These are phyloP conservation scores for Neophaeococcomyces aloes DNA, from an alignment of 2,329 filamentous ascomycete species.

Conservation along the genomic window DNA sequence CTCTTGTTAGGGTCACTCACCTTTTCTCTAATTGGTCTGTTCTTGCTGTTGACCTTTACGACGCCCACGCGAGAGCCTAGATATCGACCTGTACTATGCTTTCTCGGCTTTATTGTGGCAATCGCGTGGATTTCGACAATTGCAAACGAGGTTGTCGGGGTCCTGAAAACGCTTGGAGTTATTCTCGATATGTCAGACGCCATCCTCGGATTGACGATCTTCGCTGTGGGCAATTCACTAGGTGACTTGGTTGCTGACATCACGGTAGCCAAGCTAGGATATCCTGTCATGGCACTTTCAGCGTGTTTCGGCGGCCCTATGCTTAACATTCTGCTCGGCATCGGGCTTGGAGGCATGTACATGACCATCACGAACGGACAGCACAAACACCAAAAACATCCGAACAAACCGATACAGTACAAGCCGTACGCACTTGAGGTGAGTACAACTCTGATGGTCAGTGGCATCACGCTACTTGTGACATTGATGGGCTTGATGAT, in stretches of 20 bases:
- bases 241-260: conserved; percentile 92
- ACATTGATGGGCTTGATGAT: conserved; percentile 71
- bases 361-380: conserved; percentile 68
- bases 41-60: conserved; percentile 58
- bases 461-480: conserved; percentile 68
- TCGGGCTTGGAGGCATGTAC: conserved; percentile 81
- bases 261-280: conserved; percentile 84
- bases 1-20: conserved; percentile 57
- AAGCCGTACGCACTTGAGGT: conserved; percentile 75
- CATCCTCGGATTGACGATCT: conserved; percentile 86
- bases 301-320: conserved; percentile 98
- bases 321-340: conserved; percentile 91
- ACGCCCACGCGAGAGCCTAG: conserved; percentile 55
- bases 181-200: conserved; percentile 81
- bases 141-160: conserved; percentile 87
- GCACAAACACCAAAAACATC: conserved; percentile 56
- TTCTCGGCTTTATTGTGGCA: conserved; percentile 79
- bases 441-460: conserved; percentile 73
- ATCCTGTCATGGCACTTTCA: conserved; percentile 88
- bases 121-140: conserved; percentile 96
- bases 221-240: conserved; percentile 89
- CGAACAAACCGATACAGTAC: conserved; percentile 53
- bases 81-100: conserved; percentile 70
- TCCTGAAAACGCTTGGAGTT: conserved; percentile 85
- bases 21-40: conserved; percentile 56